phyloP scores from a whole-genome alignment of 2,329 filamentous ascomycete species.

The Penicillium verrucosum region DNA sequence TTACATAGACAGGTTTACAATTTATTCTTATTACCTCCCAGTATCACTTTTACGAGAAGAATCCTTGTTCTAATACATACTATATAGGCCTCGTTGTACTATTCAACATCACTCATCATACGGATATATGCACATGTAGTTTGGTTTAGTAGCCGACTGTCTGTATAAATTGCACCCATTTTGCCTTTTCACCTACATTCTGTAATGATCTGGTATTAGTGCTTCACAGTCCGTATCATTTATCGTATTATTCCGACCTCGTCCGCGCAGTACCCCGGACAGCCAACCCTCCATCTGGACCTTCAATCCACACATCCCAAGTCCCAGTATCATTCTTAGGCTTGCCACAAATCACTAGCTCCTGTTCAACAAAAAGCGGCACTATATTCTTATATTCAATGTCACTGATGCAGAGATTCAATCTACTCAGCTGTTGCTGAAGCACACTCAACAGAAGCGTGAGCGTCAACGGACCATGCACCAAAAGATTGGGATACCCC shows the following conservation, averaged over 20 bases:
- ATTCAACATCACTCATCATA: too few relatives aligned
- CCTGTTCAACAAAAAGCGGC: conserved; percentile 72
- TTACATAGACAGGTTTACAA: too few relatives aligned
- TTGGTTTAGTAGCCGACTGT: too few relatives aligned
- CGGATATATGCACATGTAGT: too few relatives aligned
- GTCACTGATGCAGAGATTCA: conserved; percentile 44
- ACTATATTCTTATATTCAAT: conserved; percentile 79
- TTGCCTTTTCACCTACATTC: not conserved
- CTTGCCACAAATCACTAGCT: conserved; percentile 66
- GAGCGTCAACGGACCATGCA: conserved; percentile 82
- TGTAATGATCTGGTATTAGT: not conserved
- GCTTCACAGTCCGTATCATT: not conserved
- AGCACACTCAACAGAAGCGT: conserved; percentile 72
- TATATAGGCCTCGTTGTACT: too few relatives aligned
- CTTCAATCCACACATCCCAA: conserved; percentile 66
- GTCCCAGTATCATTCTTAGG: conserved; percentile 41
- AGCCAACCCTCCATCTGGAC: conserved; percentile 58
- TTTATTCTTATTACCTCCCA: too few relatives aligned
- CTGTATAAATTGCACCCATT: not conserved
- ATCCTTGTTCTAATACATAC: too few relatives aligned
- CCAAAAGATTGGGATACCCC: conserved; percentile 69
- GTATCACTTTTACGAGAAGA: too few relatives aligned
- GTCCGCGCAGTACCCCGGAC: conserved; percentile 55
- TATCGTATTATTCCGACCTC: not conserved
- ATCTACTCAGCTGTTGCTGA: conserved; percentile 49